A percentile compares a stretch with the other conserved stretches of the same genome.
These are phyloP conservation scores for Arctostaphylos glauca DNA, from an alignment of 148 eudicot species.

Conservation along the genomic window DNA sequence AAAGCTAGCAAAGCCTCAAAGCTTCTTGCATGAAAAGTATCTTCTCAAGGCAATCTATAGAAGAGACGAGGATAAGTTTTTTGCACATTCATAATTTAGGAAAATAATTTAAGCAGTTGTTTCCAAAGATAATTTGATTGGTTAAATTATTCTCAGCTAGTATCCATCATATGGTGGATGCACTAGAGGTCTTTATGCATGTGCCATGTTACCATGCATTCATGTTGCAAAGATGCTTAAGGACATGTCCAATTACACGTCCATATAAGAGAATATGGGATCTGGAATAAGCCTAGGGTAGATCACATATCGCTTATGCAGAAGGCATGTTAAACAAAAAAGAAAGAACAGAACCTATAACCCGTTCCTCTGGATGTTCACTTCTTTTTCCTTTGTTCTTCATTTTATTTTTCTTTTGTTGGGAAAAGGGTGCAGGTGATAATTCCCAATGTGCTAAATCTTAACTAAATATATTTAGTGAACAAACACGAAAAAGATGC, in stretches of 20 bases:
- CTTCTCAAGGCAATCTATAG: neutral
- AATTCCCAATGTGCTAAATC: neutral
- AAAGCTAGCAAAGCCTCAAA: neutral
- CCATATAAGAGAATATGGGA: neutral
- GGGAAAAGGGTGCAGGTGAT: neutral
- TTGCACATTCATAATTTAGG: neutral
- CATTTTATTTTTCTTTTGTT: neutral
- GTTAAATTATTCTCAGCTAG: neutral
- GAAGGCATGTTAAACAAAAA: constrained; percentile 2
- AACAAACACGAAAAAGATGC: neutral
- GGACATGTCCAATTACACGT: neutral
- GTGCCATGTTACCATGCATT: neutral
- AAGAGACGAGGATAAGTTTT: neutral
- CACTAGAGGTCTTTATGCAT: neutral
- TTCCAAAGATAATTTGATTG: neutral
- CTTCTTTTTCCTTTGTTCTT: neutral
- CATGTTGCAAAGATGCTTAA: neutral
- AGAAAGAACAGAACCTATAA: neutral
- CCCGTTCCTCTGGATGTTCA: neutral
- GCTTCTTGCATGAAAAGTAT: neutral
- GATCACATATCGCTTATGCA: neutral
- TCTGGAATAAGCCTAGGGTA: neutral
- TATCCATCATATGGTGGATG: neutral
- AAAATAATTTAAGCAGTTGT: neutral
- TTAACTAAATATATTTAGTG: neutral